A percentile compares a stretch with the other conserved stretches of the same genome.
phyloP scores from a whole-genome alignment of 2,329 filamentous ascomycete species.

The Pseudocercospora vitis region DNA sequence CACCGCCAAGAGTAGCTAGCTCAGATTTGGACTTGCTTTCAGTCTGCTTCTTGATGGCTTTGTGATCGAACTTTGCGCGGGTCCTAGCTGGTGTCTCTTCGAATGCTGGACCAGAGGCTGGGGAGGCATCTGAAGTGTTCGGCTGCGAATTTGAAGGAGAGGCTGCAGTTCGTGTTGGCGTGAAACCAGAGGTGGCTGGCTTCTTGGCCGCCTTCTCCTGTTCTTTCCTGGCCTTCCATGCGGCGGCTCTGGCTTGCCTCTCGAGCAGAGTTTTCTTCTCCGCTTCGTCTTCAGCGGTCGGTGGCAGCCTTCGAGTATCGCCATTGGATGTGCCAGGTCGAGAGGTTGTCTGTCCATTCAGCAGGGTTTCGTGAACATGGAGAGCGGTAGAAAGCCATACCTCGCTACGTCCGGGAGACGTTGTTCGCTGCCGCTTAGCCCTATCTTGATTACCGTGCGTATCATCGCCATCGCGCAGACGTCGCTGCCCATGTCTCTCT shows the following conservation, averaged over 20 bases:
- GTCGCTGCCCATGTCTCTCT: conserved; percentile 54
- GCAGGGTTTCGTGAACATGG: neutral
- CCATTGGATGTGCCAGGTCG: conserved; percentile 19
- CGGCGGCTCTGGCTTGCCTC: conserved; percentile 65
- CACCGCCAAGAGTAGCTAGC: conserved; percentile 56
- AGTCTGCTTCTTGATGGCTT: conserved; percentile 79
- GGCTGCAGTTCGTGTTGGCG: conserved; percentile 13
- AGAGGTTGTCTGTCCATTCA: conserved; percentile 24
- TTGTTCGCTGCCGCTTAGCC: conserved; percentile 48
- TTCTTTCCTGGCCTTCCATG: conserved; percentile 49
- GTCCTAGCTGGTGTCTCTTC: conserved; percentile 43
- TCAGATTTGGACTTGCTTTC: conserved; percentile 52
- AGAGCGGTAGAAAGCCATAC: conserved; percentile 12
- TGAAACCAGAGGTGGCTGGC: conserved; percentile 11
- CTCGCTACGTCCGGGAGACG: conserved; percentile 17
- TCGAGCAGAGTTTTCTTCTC: conserved; percentile 77
- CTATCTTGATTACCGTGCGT: conserved; percentile 47
- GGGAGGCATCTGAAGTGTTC: conserved; percentile 9
- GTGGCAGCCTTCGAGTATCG: conserved; percentile 12
- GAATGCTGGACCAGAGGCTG: conserved; percentile 5
- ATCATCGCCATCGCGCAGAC: conserved; percentile 49
- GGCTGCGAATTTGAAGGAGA: conserved; percentile 15
- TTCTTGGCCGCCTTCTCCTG: conserved; percentile 9
- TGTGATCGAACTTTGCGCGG: conserved; percentile 80
- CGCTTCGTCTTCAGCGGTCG: conserved; percentile 54